Percentiles rank a stretch among this genome's conserved stretches.
Evolutionary conservation across 2,329 filamentous ascomycete genomes (phyloP).

Genomic region (Sphaerulina vaccinii): DNA sequence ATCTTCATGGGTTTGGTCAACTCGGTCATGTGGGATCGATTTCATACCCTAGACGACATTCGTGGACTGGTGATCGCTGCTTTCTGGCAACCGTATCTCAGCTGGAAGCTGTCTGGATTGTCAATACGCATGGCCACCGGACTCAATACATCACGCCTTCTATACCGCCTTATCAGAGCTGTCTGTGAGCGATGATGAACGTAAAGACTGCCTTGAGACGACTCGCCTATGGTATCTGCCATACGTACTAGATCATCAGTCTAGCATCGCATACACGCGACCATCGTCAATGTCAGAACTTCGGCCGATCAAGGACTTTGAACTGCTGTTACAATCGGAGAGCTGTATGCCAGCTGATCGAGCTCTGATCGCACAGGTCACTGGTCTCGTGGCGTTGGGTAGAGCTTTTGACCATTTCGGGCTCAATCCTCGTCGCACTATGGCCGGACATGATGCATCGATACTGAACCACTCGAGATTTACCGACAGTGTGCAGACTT

Average conservation of each 20-base stretch:
- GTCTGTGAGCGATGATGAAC: conserved; percentile 33
- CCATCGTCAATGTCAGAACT: conserved; percentile 43
- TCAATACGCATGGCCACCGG: conserved; percentile 43
- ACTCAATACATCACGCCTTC: conserved; percentile 40
- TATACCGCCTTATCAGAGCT: conserved; percentile 36
- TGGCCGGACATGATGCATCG: conserved; percentile 16
- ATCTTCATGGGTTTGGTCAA: conserved; percentile 30
- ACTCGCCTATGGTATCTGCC: conserved; percentile 43
- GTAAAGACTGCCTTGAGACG: conserved; percentile 29
- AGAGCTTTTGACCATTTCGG: conserved; percentile 19
- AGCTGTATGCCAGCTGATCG: conserved; percentile 10
- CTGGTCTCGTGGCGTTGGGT: conserved; percentile 5
- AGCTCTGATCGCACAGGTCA: conserved; percentile 14
- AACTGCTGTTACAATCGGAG: conserved; percentile 21
- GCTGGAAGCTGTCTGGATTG: conserved; percentile 42
- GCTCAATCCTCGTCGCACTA: conserved; percentile 11
- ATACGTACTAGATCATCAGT: conserved; percentile 41
- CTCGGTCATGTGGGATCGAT: conserved; percentile 37
- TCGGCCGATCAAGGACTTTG: conserved; percentile 39
- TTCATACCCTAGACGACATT: conserved; percentile 40
- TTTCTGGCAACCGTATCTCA: conserved; percentile 43
- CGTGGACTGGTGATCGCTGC: conserved; percentile 42
- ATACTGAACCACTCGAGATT: conserved; percentile 15
- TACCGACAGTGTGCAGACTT: conserved; percentile 8
- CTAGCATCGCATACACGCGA: conserved; percentile 43